Percentiles rank a stretch among this genome's conserved stretches.
Conservation (phyloP, 257 asterid genomes). For the Lycium barbarum region DNA sequence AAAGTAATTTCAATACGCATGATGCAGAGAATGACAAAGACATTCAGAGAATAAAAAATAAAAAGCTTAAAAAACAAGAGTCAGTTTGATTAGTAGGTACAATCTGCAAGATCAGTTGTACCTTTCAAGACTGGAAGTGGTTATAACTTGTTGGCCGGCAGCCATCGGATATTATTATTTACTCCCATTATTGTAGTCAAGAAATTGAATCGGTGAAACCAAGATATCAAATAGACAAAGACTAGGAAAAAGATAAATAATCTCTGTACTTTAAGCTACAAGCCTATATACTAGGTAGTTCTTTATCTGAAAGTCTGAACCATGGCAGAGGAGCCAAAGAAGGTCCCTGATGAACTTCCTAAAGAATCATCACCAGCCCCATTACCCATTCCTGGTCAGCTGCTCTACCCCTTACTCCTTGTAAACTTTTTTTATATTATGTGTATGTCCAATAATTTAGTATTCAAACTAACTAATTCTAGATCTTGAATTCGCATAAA, state of each 20-base stretch:
- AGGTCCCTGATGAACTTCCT: slow-evolving; percentile 17
- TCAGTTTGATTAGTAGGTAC: slow-evolving; percentile 13
- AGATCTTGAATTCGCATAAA: neutral
- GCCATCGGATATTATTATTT: neutral
- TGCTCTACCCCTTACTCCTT: neutral
- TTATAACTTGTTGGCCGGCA: slow-evolving; percentile 27
- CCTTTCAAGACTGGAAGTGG: neutral
- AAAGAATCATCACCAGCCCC: neutral
- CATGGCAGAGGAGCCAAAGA: slow-evolving; percentile 28
- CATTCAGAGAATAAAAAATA: neutral
- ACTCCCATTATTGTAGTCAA: neutral
- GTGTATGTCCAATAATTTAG: neutral
- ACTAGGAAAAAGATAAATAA: neutral
- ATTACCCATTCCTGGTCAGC: slow-evolving; percentile 12
- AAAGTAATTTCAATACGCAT: neutral
- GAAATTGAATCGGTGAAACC: slow-evolving; percentile 4
- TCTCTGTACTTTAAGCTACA: neutral
- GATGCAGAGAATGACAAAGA: neutral
- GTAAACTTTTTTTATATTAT: neutral
- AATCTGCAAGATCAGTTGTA: neutral
- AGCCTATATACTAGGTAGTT: neutral
- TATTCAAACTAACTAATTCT: neutral
- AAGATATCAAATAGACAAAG: neutral
- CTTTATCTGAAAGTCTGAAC: neutral
- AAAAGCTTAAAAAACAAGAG: neutral